phyloP scores from a whole-genome alignment of 345 rosid genomes.

The Populus euphratica region DNA sequence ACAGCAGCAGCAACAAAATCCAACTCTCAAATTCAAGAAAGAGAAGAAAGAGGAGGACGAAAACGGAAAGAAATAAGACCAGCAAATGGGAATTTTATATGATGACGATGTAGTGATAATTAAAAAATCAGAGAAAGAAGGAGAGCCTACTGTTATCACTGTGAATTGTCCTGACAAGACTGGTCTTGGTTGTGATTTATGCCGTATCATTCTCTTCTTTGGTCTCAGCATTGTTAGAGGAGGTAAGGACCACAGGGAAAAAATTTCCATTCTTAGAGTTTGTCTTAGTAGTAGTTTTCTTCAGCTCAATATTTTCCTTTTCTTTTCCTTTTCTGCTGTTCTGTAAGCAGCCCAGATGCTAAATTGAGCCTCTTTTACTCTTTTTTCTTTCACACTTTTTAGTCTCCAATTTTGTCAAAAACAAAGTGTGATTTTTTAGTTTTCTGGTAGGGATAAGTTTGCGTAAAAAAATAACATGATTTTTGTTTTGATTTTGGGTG shows the following conservation, averaged over 20 bases:
- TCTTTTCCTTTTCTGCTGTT: background rate
- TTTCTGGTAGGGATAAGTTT: background rate
- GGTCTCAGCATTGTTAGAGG: slow-evolving; percentile 82
- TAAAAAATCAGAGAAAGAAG: slow-evolving; percentile 65
- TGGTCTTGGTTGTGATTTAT: slow-evolving; percentile 87
- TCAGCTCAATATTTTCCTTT: background rate
- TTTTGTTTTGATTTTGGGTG: background rate
- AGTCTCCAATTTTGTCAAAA: too few relatives aligned
- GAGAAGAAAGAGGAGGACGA: background rate
- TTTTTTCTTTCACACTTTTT: too few relatives aligned
- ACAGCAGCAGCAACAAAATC: background rate
- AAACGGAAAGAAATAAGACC: slow-evolving; percentile 4
- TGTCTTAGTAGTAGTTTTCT: background rate
- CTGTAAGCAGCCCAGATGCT: background rate
- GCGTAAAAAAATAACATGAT: background rate
- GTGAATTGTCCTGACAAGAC: slow-evolving; percentile 97
- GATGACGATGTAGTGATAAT: slow-evolving; percentile 92
- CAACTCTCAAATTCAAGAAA: background rate
- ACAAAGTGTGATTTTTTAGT: too few relatives aligned
- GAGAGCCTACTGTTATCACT: slow-evolving; percentile 65
- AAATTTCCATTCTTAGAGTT: background rate
- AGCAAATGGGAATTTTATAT: slow-evolving; percentile 63
- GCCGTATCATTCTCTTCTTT: slow-evolving; percentile 90
- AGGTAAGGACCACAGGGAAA: slow-evolving; percentile 40
- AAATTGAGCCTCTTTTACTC: too few relatives aligned